phyloP scores from a whole-genome alignment of 2,329 filamentous ascomycete genomes.

The Nemania sp. region DNA sequence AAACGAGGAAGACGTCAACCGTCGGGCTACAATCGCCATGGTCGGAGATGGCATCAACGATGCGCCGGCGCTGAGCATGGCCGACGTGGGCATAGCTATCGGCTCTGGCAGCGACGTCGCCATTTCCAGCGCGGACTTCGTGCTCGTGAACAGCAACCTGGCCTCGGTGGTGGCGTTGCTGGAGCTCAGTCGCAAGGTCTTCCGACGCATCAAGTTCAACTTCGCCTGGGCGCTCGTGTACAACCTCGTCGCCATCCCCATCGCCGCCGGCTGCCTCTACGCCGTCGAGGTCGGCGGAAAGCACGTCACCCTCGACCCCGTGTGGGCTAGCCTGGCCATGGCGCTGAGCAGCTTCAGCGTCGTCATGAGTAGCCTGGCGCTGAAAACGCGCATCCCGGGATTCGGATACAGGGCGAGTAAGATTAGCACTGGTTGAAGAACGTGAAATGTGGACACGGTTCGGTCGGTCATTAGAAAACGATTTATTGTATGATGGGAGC shows the following conservation, averaged over 20 bases:
- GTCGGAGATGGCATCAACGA: constrained; percentile 91
- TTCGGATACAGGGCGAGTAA: constrained; percentile 40
- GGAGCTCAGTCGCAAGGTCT: constrained; percentile 70
- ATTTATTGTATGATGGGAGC: no score
- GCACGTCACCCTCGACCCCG: constrained; percentile 72
- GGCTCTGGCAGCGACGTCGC: constrained; percentile 84
- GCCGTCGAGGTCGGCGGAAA: constrained; percentile 49
- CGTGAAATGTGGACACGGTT: no score
- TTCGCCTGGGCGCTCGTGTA: constrained; percentile 86
- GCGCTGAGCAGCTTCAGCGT: constrained; percentile 90
- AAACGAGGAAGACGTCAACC: constrained; percentile 27
- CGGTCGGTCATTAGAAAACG: no score
- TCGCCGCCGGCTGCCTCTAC: constrained; percentile 81
- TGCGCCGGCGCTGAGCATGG: constrained; percentile 76
- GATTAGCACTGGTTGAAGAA: not conserved
- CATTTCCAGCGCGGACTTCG: constrained; percentile 78
- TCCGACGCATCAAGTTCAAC: constrained; percentile 79
- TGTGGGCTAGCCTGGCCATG: constrained; percentile 92
- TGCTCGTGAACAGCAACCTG: constrained; percentile 75
- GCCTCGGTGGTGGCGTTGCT: constrained; percentile 72
- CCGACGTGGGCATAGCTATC: constrained; percentile 83
- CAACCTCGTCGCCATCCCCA: constrained; percentile 75
- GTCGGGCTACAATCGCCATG: constrained; percentile 70
- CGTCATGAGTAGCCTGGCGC: constrained; percentile 75
- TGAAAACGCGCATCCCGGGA: constrained; percentile 55